Percentiles rank a stretch among this genome's conserved stretches.
Conservation (phyloP, 352 stramenopile species). For the Aphanomyces euteiches region DNA sequence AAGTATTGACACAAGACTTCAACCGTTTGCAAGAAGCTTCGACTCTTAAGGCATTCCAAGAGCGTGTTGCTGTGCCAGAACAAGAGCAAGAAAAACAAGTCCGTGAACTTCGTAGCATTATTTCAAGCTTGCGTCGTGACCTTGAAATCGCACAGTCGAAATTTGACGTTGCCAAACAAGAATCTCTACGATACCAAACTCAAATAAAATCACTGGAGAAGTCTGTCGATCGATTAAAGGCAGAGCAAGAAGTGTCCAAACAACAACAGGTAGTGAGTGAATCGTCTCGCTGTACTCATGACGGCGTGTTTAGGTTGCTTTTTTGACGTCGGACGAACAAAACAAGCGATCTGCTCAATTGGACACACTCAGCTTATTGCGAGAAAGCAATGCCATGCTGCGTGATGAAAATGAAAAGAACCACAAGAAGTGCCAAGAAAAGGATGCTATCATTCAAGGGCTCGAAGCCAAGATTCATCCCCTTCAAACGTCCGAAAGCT, state of each 20-base stretch:
- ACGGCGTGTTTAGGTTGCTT: not conserved
- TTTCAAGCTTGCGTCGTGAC: constrained; percentile 65
- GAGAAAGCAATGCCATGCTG: constrained; percentile 75
- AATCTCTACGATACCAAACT: constrained; percentile 52
- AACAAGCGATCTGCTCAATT: constrained; percentile 60
- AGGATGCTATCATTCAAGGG: constrained; percentile 46
- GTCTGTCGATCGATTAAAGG: constrained; percentile 57
- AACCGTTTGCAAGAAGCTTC: constrained; percentile 48
- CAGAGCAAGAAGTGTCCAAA: constrained; percentile 18
- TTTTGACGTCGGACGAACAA: constrained; percentile 14
- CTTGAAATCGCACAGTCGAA: constrained; percentile 66
- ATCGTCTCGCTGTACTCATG: no score
- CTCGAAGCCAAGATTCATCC: constrained; percentile 55
- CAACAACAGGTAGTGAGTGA: constrained; percentile 1
- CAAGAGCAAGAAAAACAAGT: constrained; percentile 52
- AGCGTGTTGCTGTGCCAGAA: constrained; percentile 12
- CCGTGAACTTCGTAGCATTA: constrained; percentile 66
- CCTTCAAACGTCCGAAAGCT: constrained; percentile 43
- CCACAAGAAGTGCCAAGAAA: constrained; percentile 46
- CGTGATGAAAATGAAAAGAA: constrained; percentile 67
- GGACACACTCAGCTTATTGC: constrained; percentile 67
- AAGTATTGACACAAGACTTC: constrained; percentile 53
- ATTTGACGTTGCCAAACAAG: constrained; percentile 61
- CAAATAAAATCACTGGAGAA: constrained; percentile 58
- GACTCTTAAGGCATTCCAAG: not conserved